A percentile compares a stretch with the other conserved stretches of the same genome.
These are phyloP conservation scores for Ogataea nitratoaversa DNA, from an alignment of 805 yeast genomes.

Conservation along the genomic window DNA sequence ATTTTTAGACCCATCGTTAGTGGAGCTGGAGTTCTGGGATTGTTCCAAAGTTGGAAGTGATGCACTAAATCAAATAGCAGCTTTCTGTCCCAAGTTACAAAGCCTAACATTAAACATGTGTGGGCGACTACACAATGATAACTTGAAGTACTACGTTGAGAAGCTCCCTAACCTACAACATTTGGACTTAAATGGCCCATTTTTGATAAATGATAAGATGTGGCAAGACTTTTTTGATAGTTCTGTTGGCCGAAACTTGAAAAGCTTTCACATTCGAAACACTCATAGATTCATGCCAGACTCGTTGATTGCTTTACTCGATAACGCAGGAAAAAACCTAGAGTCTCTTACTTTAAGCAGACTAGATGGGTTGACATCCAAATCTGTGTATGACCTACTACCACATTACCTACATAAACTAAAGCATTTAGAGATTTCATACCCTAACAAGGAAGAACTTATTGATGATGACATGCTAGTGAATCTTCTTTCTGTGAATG, in stretches of 20 bases:
- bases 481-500: conserved; percentile 56
- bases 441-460: conserved; percentile 62
- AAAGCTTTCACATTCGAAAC: conserved; percentile 60
- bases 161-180: conserved; percentile 53
- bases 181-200: conserved; percentile 82
- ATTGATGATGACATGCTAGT: conserved; percentile 65
- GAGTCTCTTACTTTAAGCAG: conserved; percentile 58
- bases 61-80: conserved; percentile 64
- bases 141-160: conserved; percentile 55
- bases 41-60: conserved; percentile 74
- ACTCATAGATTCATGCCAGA: conserved; percentile 79
- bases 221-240: conserved; percentile 76
- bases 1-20: conserved; percentile 60
- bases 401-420: conserved; percentile 59
- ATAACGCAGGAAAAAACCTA: conserved; percentile 53
- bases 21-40: conserved; percentile 77
- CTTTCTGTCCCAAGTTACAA: conserved; percentile 73
- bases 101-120: conserved; percentile 78
- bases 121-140: conserved; percentile 83
- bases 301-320: conserved; percentile 58
- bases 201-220: conserved; percentile 65
- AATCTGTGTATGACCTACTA: conserved; percentile 54
- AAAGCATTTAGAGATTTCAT: conserved; percentile 58
- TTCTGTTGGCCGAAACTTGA: conserved; percentile 48
- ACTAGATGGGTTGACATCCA: conserved; percentile 65